A percentile compares a stretch with the other conserved stretches of the same genome.
phyloP scores from a whole-genome alignment of 805 yeast genomes.

The Candida peoriensis region DNA sequence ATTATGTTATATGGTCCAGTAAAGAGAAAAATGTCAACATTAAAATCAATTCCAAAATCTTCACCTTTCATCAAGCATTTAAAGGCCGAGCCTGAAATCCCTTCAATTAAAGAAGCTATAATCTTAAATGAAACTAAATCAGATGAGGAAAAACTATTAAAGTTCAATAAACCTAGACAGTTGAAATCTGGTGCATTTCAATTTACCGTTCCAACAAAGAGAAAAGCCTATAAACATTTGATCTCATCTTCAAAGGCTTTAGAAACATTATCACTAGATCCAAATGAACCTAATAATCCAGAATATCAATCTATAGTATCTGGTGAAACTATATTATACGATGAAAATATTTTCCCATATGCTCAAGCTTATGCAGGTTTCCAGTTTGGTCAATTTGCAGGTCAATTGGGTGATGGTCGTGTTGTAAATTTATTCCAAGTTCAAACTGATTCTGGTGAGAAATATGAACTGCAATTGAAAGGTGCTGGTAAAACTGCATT shows the following conservation, averaged over 20 bases:
- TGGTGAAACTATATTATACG: constrained; percentile 48
- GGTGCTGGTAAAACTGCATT: constrained; percentile 92
- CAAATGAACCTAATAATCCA: constrained; percentile 33
- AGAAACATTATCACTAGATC: constrained; percentile 50
- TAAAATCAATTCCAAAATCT: constrained; percentile 8
- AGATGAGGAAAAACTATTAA: constrained; percentile 18
- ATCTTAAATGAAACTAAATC: constrained; percentile 21
- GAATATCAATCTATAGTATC: constrained; percentile 50
- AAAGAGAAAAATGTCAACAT: constrained; percentile 9
- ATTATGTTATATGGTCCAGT: too few relatives aligned
- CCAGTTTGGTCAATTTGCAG: constrained; percentile 96
- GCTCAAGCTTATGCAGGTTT: constrained; percentile 93
- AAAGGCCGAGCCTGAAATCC: constrained; percentile 26
- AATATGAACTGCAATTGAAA: constrained; percentile 68
- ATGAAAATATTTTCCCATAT: constrained; percentile 60
- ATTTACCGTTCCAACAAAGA: constrained; percentile 61
- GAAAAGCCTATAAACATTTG: constrained; percentile 49
- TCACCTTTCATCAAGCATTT: constrained; percentile 13
- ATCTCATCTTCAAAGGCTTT: constrained; percentile 58
- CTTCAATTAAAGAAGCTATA: constrained; percentile 26
- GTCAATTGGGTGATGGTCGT: constrained; percentile 95
- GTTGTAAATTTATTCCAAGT: constrained; percentile 78
- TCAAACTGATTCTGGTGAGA: constrained; percentile 31
- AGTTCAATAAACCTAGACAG: constrained; percentile 45
- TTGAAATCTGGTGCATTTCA: constrained; percentile 63